Evolutionary conservation across 2,329 filamentous ascomycete species (phyloP), one percentile per base, ranked within the genome.

Genomic region (Aspergillus unguis): DNA sequence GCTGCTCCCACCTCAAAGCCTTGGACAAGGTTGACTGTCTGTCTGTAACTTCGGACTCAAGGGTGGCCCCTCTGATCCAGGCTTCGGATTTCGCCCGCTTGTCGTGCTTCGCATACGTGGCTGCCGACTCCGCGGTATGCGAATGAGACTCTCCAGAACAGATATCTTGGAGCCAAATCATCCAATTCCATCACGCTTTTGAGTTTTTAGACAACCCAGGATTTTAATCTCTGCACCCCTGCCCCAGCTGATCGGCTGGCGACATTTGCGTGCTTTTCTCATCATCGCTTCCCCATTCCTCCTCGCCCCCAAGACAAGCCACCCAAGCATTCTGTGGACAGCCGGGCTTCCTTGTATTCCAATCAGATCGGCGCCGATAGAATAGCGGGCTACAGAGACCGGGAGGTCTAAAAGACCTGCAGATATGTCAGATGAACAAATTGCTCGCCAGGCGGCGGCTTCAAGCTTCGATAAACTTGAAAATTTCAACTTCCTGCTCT

Each of bases 401-500:
- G 40, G 32, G 36, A 26, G 50, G 50, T 57, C 45, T 53, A 57
- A 53, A 54, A 57, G 47, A 47, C 50, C 54, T 54, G 52, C 53
- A 52, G 48, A 53, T 56, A 70, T 70, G 67, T 60, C 67, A 47
- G 67, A 68, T 58, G 67, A 70, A 60, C 59, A 63, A 42, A 57
- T 61, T 50, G 55, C 63, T 61, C 60, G 52, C 55, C 62, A 60
- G 48, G 41, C 63, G 42, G 38, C 63, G 40, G 60, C 58, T 38
- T 61, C 65, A 31, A 61, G 58, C 51, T 64, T 68, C 44, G 66
- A 70, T 55, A 68, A 65, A 58, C 55, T 70, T 43, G 67, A 69
- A 56, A 70, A 70, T 55, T 69, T 69, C 66, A 70, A 70, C 58
- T 69, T 69, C 37, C 56, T 70, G 42, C 58, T 68, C 50, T 66